Evolutionary conservation across 2,329 filamentous ascomycete genomes (phyloP).

Genomic region (Colletotrichum sp.): DNA sequence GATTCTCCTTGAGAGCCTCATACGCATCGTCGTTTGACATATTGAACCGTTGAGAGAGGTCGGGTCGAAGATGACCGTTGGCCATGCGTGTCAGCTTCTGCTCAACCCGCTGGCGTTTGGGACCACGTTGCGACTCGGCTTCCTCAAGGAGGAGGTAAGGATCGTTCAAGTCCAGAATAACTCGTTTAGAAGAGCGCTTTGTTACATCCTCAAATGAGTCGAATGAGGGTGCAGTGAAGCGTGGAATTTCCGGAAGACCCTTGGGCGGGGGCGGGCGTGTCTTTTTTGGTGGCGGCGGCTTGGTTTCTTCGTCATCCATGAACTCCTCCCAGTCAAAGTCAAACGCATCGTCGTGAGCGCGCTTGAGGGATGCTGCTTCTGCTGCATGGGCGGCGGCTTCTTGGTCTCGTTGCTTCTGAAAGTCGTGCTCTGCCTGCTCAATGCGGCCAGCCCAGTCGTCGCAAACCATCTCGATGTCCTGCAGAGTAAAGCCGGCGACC

Average conservation of each 20-base stretch:
- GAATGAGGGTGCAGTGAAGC: slow-evolving; percentile 72
- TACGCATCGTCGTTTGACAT: slow-evolving; percentile 97
- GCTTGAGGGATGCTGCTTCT: slow-evolving; percentile 22
- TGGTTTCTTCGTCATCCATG: slow-evolving; percentile 50
- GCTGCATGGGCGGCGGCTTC: slow-evolving; percentile 29
- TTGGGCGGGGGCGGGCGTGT: slow-evolving; percentile 69
- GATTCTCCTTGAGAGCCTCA: slow-evolving; percentile 93
- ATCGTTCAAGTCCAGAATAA: slow-evolving; percentile 87
- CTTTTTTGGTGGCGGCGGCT: slow-evolving; percentile 59
- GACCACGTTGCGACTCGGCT: slow-evolving; percentile 65
- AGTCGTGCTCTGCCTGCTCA: slow-evolving; percentile 47
- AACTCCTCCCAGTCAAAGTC: slow-evolving; percentile 72
- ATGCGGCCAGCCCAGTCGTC: slow-evolving; percentile 81
- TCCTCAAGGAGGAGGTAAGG: slow-evolving; percentile 85
- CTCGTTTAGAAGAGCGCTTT: slow-evolving; percentile 74
- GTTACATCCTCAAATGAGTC: slow-evolving; percentile 82
- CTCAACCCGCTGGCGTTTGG: slow-evolving; percentile 63
- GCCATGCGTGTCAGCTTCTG: slow-evolving; percentile 69
- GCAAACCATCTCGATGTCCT: slow-evolving; percentile 85
- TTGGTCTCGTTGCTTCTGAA: slow-evolving; percentile 31
- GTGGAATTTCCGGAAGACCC: slow-evolving; percentile 62
- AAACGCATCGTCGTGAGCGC: slow-evolving; percentile 23
- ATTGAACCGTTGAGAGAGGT: slow-evolving; percentile 85
- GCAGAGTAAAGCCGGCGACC: slow-evolving; percentile 76
- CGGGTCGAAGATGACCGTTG: slow-evolving; percentile 72